Conservation (phyloP, 2,329 filamentous ascomycete species). For the Cordyceps militaris region DNA sequence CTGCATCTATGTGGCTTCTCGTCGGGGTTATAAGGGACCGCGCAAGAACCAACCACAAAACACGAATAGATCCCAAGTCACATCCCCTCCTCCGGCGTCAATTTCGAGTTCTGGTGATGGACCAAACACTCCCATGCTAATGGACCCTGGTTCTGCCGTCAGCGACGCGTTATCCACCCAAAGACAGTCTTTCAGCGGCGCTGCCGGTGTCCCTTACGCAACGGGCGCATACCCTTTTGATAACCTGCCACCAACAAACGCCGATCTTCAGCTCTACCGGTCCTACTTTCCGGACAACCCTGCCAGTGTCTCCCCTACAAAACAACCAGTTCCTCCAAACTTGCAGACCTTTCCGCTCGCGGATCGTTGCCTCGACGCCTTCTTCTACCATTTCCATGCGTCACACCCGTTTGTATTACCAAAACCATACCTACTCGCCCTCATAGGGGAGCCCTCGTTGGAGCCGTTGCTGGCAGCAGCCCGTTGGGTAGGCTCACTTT, state of each 20-base stretch:
- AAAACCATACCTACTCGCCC: slow-evolving; percentile 40
- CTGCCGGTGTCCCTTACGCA: slow-evolving; percentile 20
- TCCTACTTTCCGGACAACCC: slow-evolving; percentile 21
- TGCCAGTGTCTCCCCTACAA: slow-evolving; percentile 22
- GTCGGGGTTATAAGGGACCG: slow-evolving; percentile 64
- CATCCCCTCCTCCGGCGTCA: slow-evolving; percentile 26
- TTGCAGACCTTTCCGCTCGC: slow-evolving; percentile 30
- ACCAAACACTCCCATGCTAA: slow-evolving; percentile 35
- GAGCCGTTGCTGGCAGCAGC: slow-evolving; percentile 47
- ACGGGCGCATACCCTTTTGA: slow-evolving; percentile 14
- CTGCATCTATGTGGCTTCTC: slow-evolving; percentile 67
- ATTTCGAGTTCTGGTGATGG: slow-evolving; percentile 11
- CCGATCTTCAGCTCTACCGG: slow-evolving; percentile 35
- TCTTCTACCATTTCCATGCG: slow-evolving; percentile 51
- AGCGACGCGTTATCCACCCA: slow-evolving; percentile 14
- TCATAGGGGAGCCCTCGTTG: slow-evolving; percentile 41
- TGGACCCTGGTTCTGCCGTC: slow-evolving; percentile 10
- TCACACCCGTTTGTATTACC: slow-evolving; percentile 53
- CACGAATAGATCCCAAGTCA: slow-evolving; percentile 44
- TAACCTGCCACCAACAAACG: background rate
- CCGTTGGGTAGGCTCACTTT: slow-evolving; percentile 50
- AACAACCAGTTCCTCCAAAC: slow-evolving; percentile 15
- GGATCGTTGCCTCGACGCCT: slow-evolving; percentile 50
- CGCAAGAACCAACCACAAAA: slow-evolving; percentile 33
- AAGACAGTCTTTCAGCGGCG: slow-evolving; percentile 4